Base-by-base conservation (phyloP, 2,329 filamentous ascomycete species). In the Myriosclerotinia duriaeana region DNA sequence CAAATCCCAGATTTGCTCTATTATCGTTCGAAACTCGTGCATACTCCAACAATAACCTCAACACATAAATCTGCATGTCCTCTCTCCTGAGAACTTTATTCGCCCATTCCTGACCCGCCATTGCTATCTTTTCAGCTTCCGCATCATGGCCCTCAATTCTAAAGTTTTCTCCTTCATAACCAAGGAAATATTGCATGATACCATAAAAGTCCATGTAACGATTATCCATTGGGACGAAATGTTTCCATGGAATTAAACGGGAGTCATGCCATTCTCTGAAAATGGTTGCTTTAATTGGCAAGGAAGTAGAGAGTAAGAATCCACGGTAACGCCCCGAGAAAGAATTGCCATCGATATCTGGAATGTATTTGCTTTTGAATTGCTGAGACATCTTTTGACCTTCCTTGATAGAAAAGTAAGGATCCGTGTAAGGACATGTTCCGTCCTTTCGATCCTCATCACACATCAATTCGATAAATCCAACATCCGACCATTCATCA, bases 231-330 rank as follows among this genome's bases (percentile, higher is more conserved):
- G 91, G 91, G 3, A 93, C 88, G 72, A 92, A 94, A 77, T 95
- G 91, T 73, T 87, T 86, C 91, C 91, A 95, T 0, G 90, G 83
- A 1, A 92, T 79, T 1, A 95, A 80, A 1, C 91, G 83, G 55
- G 83, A 84, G 75, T 93, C 91, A 74, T 93, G 91, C 91, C 91
- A 95, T 76, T 95, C 91, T 11, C 85, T 83, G 78, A 88, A 95
- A 40, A 94, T 80, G 0, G 91, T 92, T 1, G 89, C 86, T 79
- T 94, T 95, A 78, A 95, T 85, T 0, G 89, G 89, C 5, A 93
- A 77, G 2, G 84, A 87, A 0, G 85, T 89, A 15, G 86, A 90
- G 53, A 85, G 82, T 40, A 94, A 78, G 76, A 93, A 92, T 0
- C 84, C 86, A 3, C 88, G 82, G 71, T 89, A 91, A 1, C 89